These are phyloP conservation scores for Conticribra weissflogii DNA, from an alignment of 108 stramenopile genomes.

Conservation along the genomic window DNA sequence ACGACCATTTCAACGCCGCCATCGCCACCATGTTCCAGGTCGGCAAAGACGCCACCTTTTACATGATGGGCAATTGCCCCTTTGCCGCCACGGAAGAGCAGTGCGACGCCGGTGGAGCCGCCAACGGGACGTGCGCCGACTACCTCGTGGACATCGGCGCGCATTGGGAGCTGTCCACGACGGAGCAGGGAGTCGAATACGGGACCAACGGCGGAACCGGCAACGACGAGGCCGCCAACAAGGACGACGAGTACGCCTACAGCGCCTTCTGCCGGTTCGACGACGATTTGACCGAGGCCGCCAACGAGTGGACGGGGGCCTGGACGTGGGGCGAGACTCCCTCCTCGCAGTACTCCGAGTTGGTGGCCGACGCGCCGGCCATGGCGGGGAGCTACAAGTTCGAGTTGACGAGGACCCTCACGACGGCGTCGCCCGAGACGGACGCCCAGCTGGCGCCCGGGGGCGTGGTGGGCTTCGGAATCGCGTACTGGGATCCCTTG, in stretches of 20 bases:
- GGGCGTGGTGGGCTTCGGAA: constrained; percentile 1
- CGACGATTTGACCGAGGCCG: constrained; percentile 35
- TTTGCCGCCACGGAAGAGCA: constrained; percentile 5
- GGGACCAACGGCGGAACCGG: constrained; percentile 28
- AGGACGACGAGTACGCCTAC: constrained; percentile 46
- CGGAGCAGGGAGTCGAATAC: constrained; percentile 26
- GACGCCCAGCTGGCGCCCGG: constrained; percentile 31
- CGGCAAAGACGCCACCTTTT: constrained; percentile 24
- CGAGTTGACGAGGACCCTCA: constrained; percentile 27
- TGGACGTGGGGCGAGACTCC: constrained; percentile 7
- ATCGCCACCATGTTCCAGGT: constrained; percentile 50
- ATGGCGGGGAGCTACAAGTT: constrained; percentile 14
- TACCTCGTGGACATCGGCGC: constrained; percentile 48
- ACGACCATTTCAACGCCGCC: constrained; percentile 35
- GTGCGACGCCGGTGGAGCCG: constrained; percentile 3
- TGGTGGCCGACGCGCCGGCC: not conserved
- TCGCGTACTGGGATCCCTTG: constrained; percentile 44
- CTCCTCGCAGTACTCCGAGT: not conserved
- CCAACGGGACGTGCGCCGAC: constrained; percentile 12
- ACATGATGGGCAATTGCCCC: constrained; percentile 50
- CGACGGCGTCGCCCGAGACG: constrained; percentile 15
- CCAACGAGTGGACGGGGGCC: constrained; percentile 45
- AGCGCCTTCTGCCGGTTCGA: constrained; percentile 41
- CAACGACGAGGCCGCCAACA: constrained; percentile 37
- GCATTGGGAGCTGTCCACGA: constrained; percentile 38